Evolutionary conservation across 2,329 filamentous ascomycete genomes (phyloP), one percentile per base, ranked within the genome.

Genomic region (Verticillium zaregamsianum): DNA sequence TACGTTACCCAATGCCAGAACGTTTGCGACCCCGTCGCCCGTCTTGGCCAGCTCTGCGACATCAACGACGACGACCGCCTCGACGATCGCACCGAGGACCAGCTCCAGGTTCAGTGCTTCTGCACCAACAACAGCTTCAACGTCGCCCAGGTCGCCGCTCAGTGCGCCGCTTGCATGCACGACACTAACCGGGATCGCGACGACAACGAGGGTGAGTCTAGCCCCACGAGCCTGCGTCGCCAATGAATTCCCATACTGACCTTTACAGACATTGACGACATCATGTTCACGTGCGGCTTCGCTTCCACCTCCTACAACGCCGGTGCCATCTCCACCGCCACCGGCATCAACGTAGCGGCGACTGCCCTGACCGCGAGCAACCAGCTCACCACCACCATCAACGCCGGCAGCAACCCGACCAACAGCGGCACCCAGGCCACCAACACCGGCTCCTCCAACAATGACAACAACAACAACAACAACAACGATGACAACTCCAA

Each of bases 41-140:
- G 55, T 20, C 66, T 67, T 52, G 62, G 62, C 32, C 49, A 54
- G n/a, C 55, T 60, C 49, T 67, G 66, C 58, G 55, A 66, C 40
- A 60, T 67, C 33, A 55, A 66, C 54, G 63, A 67, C 55, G 65
- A 67, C 52, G 55, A 68, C 52, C 67, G 71, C 60, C 68, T 64
- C 20, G 72, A 64, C 45, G 66, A 75, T 67, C 70, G 68, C 28
- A 66, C 70, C 35, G 75, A 78, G 66, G 68, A 75, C 55, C 72
- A 70, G 20, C 73, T 78, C 59, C 70, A 74, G 69, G 68, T 67
- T 14, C 74, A 79, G 65, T 79, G 77, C 63, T 66, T 78, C 59
- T 77, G 77, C 71, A 73, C 74, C 65, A 76, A 80, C 70, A 64
- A 69, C 57, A 75, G 74, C 67, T 76, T 80, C 68, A 66, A 77